Conservation (phyloP, 495 filamentous ascomycete genomes). For the Xeromyces bisporus region DNA sequence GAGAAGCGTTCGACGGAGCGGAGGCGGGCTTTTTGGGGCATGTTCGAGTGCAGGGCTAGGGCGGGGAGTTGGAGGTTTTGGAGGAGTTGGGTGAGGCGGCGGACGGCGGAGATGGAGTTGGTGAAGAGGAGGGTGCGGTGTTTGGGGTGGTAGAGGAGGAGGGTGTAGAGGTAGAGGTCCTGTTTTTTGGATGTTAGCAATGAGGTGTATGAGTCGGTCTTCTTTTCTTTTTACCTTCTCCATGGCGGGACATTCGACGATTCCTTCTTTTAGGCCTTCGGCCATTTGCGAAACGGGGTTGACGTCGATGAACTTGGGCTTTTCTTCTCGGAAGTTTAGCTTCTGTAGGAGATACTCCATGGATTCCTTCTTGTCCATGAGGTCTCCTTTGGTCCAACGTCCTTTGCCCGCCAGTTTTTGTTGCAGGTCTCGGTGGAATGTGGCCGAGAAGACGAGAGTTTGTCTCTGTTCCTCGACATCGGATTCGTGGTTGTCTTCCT, state of each 20-base stretch:
- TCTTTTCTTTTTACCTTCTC: constrained; percentile 49
- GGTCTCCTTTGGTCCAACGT: constrained; percentile 31
- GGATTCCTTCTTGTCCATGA: constrained; percentile 57
- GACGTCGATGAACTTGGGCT: constrained; percentile 82
- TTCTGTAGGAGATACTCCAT: constrained; percentile 88
- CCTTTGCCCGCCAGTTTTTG: constrained; percentile 73
- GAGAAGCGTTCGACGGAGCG: constrained; percentile 86
- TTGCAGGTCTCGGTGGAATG: constrained; percentile 78
- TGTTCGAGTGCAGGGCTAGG: constrained; percentile 71
- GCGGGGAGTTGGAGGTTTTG: constrained; percentile 67
- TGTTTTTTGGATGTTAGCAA: constrained; percentile 12
- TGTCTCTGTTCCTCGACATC: constrained; percentile 35
- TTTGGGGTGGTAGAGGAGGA: constrained; percentile 68
- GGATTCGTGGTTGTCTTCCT: constrained; percentile 12
- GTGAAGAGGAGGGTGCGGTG: constrained; percentile 74
- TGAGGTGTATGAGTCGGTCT: neutral
- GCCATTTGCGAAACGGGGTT: constrained; percentile 83
- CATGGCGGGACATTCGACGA: constrained; percentile 78
- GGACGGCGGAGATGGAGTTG: constrained; percentile 87
- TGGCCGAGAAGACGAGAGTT: constrained; percentile 92
- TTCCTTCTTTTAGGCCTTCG: constrained; percentile 64
- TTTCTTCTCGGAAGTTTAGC: constrained; percentile 64
- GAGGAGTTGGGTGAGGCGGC: constrained; percentile 69
- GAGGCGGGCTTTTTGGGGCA: constrained; percentile 92
- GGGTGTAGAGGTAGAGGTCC: constrained; percentile 85